Evolutionary conservation across 768 basidiomycete species (phyloP).

Genomic region (Fistulinella prunicolor): DNA sequence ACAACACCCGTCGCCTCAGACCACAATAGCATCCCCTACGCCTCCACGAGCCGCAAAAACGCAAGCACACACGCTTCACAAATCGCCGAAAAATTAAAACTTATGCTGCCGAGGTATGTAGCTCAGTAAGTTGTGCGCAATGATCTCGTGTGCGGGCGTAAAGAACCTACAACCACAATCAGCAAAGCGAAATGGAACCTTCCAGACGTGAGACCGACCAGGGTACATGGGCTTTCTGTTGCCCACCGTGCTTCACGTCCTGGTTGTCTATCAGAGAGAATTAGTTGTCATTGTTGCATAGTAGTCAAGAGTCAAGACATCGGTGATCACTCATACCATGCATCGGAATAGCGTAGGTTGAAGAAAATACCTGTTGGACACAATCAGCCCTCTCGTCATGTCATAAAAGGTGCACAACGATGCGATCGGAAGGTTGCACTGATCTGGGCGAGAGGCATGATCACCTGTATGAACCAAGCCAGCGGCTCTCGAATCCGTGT

Average conservation of each 20-base stretch:
- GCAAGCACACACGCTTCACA: conserved; percentile 62
- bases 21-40: too few species aligned
- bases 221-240: conserved; percentile 69
- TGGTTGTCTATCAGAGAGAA: conserved; percentile 54
- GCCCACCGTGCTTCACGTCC: conserved; percentile 53
- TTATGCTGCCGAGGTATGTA: conserved; percentile 91
- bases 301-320: neutral
- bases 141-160: conserved; percentile 88
- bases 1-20: too few species aligned
- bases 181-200: neutral
- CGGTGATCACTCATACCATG: conserved; percentile 69
- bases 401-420: conserved; percentile 90
- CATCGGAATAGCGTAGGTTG: conserved; percentile 80
- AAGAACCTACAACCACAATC: conserved; percentile 59
- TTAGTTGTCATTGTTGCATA: neutral
- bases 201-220: conserved; percentile 47
- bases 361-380: conserved; percentile 91
- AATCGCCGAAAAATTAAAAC: conserved; percentile 90
- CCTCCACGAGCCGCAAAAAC: conserved; percentile 35
- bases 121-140: conserved; percentile 88
- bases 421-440: conserved; percentile 68
- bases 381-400: conserved; percentile 73
- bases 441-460: conserved; percentile 63
- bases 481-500: conserved; percentile 52
- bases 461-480: conserved; percentile 69